Evolutionary conservation across 768 basidiomycete species (phyloP).

Genomic region (Coprinopsis strossmayeri): DNA sequence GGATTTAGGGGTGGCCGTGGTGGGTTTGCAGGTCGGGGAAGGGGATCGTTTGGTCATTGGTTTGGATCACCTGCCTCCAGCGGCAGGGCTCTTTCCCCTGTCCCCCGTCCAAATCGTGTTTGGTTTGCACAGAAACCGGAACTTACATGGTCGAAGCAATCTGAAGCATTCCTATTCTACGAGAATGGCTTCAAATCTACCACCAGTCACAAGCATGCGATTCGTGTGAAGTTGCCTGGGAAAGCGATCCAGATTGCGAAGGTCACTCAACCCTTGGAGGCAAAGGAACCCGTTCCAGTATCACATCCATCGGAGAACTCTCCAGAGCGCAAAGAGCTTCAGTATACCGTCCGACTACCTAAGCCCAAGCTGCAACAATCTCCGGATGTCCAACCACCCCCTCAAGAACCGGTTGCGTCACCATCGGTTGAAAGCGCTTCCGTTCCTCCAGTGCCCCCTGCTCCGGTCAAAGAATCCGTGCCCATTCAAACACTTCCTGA

Average conservation of each 20-base stretch:
- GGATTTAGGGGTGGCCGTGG: constrained; percentile 42
- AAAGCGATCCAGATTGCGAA: constrained; percentile 36
- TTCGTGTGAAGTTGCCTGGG: constrained; percentile 62
- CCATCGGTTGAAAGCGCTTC: constrained; percentile 39
- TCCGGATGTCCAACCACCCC: constrained; percentile 15
- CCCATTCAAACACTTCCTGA: constrained; percentile 19
- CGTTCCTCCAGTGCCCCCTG: no score
- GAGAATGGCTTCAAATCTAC: constrained; percentile 55
- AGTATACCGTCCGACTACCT: constrained; percentile 52
- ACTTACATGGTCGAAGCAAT: constrained; percentile 77
- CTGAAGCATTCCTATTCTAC: constrained; percentile 66
- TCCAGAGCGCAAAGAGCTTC: constrained; percentile 38
- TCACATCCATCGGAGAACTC: constrained; percentile 15
- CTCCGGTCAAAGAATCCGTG: no score
- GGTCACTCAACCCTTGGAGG: constrained; percentile 16
- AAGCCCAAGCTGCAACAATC: constrained; percentile 31
- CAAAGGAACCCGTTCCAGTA: constrained; percentile 14
- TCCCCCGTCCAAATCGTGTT: constrained; percentile 35
- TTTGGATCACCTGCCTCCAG: constrained; percentile 19
- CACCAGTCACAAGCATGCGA: constrained; percentile 39
- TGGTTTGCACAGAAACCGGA: constrained; percentile 79
- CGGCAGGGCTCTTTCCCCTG: constrained; percentile 23
- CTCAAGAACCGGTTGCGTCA: constrained; percentile 19
- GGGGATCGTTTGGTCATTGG: background rate
- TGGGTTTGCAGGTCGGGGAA: constrained; percentile 25